Evolutionary conservation across 2,329 filamentous ascomycete species (phyloP).

Genomic region (Lachnellula cervina): DNA sequence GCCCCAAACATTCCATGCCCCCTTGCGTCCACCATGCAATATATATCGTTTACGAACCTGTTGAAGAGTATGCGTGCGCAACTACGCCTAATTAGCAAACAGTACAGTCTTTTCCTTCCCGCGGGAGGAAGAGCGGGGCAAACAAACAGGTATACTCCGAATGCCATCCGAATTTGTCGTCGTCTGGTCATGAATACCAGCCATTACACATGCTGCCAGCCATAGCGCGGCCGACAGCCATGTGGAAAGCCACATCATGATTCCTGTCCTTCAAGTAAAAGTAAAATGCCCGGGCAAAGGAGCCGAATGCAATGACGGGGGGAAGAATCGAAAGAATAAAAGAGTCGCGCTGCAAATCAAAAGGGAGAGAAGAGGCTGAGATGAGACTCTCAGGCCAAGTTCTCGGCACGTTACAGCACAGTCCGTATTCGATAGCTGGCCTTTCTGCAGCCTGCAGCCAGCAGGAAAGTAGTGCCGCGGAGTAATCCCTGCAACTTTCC

Average conservation of each 20-base stretch:
- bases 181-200: conserved; percentile 31
- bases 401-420: not conserved
- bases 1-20: not conserved
- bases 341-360: not conserved
- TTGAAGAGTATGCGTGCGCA: conserved; percentile 80
- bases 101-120: not conserved
- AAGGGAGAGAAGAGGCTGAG: not conserved
- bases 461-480: not conserved
- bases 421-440: conserved; percentile 8
- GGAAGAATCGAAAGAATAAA: conserved; percentile 5
- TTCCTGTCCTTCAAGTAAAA: not conserved
- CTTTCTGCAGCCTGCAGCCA: not conserved
- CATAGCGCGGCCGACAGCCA: conserved; percentile 25
- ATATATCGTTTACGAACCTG: conserved; percentile 53
- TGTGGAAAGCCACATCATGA: conserved; percentile 31
- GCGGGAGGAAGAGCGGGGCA: not conserved
- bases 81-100: conserved; percentile 43
- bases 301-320: not conserved
- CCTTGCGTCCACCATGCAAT: not conserved
- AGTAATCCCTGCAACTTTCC: not conserved
- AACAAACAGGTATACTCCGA: conserved; percentile 60
- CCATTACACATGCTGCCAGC: conserved; percentile 33
- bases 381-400: not conserved
- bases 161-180: conserved; percentile 42
- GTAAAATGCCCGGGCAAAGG: not conserved